A percentile compares a stretch with the other conserved stretches of the same genome.
These are phyloP conservation scores for Acacia concinna DNA, from an alignment of 331 rosid genomes.

Conservation along the genomic window DNA sequence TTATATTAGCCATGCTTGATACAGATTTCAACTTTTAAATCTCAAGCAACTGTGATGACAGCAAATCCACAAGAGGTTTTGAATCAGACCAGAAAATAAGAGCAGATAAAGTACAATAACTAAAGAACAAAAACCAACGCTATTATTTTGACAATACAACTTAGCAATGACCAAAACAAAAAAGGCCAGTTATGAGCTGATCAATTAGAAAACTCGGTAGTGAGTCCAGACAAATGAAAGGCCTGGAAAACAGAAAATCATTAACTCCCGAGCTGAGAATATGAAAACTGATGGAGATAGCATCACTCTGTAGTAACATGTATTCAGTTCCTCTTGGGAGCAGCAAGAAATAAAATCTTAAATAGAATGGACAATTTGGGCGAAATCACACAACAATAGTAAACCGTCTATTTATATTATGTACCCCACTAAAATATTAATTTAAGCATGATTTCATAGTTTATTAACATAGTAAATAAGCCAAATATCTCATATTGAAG, in stretches of 20 bases:
- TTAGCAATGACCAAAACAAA: not conserved
- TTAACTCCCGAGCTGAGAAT: not conserved
- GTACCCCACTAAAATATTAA: not conserved
- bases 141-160: too few species aligned
- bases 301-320: not conserved
- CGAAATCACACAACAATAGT: not conserved
- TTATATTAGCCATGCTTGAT: not conserved
- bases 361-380: not conserved
- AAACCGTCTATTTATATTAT: not conserved
- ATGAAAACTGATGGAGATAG: not conserved
- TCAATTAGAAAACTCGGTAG: not conserved
- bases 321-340: not conserved
- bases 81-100: not conserved
- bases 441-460: not conserved
- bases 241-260: not conserved
- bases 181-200: not conserved
- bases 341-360: not conserved
- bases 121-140: slow-evolving; percentile 5
- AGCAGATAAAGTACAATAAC: not conserved
- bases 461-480: not conserved
- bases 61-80: not conserved
- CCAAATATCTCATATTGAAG: not conserved
- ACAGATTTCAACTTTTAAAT: not conserved
- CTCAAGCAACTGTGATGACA: not conserved
- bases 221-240: too few species aligned